Conservation (phyloP, 2,329 filamentous ascomycete species). For the Paecilomyces niveus region DNA sequence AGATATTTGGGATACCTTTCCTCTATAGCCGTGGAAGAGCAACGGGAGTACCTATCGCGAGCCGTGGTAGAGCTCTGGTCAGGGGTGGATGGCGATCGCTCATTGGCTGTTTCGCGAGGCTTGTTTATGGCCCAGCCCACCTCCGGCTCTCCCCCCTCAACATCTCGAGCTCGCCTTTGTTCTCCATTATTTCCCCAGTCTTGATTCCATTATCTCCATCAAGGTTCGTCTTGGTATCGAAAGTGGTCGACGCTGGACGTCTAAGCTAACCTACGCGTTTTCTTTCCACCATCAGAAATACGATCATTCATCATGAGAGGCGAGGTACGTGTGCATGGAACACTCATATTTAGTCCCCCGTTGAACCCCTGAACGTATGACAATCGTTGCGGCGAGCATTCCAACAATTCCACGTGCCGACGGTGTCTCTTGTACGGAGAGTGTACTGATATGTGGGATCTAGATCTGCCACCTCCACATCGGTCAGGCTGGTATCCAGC, state of each 20-base stretch:
- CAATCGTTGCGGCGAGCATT: neutral
- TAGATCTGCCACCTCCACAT: slow-evolving; percentile 62
- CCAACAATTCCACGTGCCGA: neutral
- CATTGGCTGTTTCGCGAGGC: neutral
- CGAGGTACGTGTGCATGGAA: slow-evolving; percentile 21
- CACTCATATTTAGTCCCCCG: slow-evolving; percentile 13
- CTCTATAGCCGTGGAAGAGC: neutral
- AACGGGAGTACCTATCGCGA: neutral
- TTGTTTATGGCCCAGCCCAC: neutral
- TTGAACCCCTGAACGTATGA: slow-evolving; percentile 9
- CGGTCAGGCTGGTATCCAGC: slow-evolving; percentile 61
- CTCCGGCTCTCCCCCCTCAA: neutral
- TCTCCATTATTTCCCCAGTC: slow-evolving; percentile 1
- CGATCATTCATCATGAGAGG: slow-evolving; percentile 26
- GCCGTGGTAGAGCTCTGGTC: neutral
- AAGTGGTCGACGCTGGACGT: neutral
- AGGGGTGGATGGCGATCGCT: slow-evolving; percentile 2
- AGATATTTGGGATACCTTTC: no score
- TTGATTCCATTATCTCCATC: slow-evolving; percentile 5
- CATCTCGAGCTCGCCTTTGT: neutral
- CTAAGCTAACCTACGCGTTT: neutral
- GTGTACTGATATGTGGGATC: neutral
- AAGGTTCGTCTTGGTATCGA: neutral
- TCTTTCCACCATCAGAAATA: slow-evolving; percentile 1
- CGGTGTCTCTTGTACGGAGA: neutral